Conservation (phyloP, 2,329 filamentous ascomycete genomes). For the Penicillium sp. region DNA sequence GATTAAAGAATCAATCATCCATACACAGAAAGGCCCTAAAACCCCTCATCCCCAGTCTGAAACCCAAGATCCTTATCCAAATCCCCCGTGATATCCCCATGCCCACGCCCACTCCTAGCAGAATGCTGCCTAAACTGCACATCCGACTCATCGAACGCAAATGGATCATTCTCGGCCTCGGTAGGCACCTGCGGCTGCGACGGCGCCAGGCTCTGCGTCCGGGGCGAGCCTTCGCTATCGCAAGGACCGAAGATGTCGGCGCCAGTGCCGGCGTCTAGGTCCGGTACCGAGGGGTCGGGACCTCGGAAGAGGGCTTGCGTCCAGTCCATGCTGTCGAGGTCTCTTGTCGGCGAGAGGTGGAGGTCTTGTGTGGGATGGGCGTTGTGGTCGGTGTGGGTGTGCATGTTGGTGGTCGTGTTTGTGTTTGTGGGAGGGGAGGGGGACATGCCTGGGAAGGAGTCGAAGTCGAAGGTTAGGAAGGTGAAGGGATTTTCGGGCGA, state of each 20-base stretch:
- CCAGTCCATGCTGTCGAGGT: constrained; percentile 33
- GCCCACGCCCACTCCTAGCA: constrained; percentile 7
- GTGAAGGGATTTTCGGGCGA: constrained; percentile 21
- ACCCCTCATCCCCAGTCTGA: constrained; percentile 33
- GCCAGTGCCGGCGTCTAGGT: neutral
- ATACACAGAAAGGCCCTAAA: constrained; percentile 9
- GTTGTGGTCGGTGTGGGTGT: neutral
- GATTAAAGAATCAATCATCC: neutral
- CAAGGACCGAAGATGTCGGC: constrained; percentile 7
- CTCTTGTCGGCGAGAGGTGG: constrained; percentile 14
- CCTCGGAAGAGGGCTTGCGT: constrained; percentile 31
- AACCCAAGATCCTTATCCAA: constrained; percentile 41
- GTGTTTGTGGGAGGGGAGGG: neutral
- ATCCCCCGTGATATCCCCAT: constrained; percentile 37
- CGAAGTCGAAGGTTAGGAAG: constrained; percentile 29
- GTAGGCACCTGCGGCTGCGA: neutral
- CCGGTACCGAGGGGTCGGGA: constrained; percentile 14
- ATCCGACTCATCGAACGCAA: constrained; percentile 15
- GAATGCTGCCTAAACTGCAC: constrained; percentile 6
- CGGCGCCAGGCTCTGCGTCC: constrained; percentile 4
- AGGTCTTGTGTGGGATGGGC: constrained; percentile 3
- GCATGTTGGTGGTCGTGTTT: neutral
- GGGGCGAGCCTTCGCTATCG: constrained; percentile 5
- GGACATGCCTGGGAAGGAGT: constrained; percentile 23
- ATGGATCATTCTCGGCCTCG: constrained; percentile 9